Percentiles rank a stretch among this genome's conserved stretches.
Evolutionary conservation across 495 filamentous ascomycete genomes (phyloP).

Genomic region (Xylaria bambusicola): DNA sequence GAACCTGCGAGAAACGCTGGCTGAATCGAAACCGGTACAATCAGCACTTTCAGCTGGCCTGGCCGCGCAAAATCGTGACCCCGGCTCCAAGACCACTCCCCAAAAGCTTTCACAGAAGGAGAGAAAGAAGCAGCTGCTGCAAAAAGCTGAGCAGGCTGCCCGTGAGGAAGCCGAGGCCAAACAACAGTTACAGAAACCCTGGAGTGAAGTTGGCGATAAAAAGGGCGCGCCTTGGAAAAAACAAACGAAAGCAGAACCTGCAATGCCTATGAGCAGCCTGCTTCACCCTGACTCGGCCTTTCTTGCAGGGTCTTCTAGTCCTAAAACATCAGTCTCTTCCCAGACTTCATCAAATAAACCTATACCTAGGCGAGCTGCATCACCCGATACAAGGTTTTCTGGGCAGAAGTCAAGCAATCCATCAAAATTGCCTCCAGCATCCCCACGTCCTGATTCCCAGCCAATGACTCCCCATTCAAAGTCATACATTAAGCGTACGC

Average conservation of each 20-base stretch:
- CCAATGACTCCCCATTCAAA: slow-evolving; percentile 53
- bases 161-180: slow-evolving; percentile 47
- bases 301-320: slow-evolving; percentile 50
- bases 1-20: slow-evolving; percentile 82
- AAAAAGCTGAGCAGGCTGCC: slow-evolving; percentile 59
- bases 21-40: slow-evolving; percentile 63
- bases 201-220: slow-evolving; percentile 40
- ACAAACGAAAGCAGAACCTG: slow-evolving; percentile 39
- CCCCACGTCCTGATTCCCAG: slow-evolving; percentile 18
- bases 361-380: slow-evolving; percentile 48
- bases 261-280: slow-evolving; percentile 34
- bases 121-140: slow-evolving; percentile 77
- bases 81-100: slow-evolving; percentile 32
- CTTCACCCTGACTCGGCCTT: slow-evolving; percentile 39
- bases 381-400: slow-evolving; percentile 57
- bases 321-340: slow-evolving; percentile 41
- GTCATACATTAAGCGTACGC: slow-evolving; percentile 46
- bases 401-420: slow-evolving; percentile 41
- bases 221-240: slow-evolving; percentile 74
- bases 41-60: slow-evolving; percentile 78
- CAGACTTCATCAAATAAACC: slow-evolving; percentile 31
- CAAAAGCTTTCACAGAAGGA: slow-evolving; percentile 85
- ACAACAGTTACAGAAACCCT: slow-evolving; percentile 39
- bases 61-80: slow-evolving; percentile 52
- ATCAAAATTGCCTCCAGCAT: slow-evolving; percentile 17